Base-by-base conservation (phyloP, 1,139 yeast species). In the Sugiyamaella sp. region DNA sequence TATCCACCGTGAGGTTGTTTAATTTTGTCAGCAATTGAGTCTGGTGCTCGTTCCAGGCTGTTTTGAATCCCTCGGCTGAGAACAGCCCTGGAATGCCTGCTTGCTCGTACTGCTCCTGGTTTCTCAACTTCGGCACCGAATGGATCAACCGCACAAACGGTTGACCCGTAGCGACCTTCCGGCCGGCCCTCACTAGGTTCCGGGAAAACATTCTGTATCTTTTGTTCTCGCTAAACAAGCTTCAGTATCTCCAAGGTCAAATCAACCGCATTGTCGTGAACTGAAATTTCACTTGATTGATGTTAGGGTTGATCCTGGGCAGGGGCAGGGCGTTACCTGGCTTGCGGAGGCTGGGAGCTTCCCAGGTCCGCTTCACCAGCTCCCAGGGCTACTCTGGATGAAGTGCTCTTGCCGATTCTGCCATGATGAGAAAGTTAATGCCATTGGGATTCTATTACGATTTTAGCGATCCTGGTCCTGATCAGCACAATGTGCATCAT, bases 21-120 rank as follows among this genome's bases (percentile, higher is more conserved):
- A 93, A 77, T 60, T 85, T 85, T 57, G 81, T 79, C 27, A 89
- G 80, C 46, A 93, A 76, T 1, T 93, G 93, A 46, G 75, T 75
- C 71, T 93, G 99, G 70, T 89, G 85, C 57, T 90, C 86, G 25
- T 73, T 73, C 98, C 98, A 93, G 3, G 93, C 87, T n/a, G 80
- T 71, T 58, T 85, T 75, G 68, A 85, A 86, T 21, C 95, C 97
- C 57, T 77, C 66, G 1, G 86, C 71, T 9, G 89, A 76, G 71
- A 85, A 84, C 44, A 93, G 77, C 0, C 95, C 95, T 45, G 82
- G 80, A 52, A 91, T 80, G 20, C 96, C 96, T 19, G 73, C 65
- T 48, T 70, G 59, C 20, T 71, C 59, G 60, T 74, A 79, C 27
- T 61, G 57, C 2, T 69, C 72, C 49, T 76, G 75, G 46, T 77